A percentile compares a stretch with the other conserved stretches of the same genome.
phyloP scores from a whole-genome alignment of 2,329 filamentous ascomycete species.

The Polytolypa hystricis region DNA sequence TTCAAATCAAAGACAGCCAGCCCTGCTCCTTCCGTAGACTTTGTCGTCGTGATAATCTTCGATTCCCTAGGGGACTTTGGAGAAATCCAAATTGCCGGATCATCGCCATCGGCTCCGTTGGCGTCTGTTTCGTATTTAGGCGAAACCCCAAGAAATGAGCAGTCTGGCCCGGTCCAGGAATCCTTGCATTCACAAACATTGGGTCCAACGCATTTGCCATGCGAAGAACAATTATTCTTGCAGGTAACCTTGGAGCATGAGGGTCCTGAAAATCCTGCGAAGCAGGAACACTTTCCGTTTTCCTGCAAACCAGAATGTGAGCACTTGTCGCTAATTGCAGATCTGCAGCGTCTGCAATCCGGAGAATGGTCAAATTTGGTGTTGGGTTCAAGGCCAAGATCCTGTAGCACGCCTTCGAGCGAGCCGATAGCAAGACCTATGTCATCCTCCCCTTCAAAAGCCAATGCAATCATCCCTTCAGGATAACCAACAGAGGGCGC shows the following conservation, averaged over 20 bases:
- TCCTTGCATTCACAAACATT: conserved; percentile 33
- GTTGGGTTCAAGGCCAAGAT: conserved; percentile 26
- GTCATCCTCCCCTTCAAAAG: conserved; percentile 31
- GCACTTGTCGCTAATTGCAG: too few relatives aligned
- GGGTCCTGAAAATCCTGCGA: conserved; percentile 32
- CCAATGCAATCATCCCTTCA: conserved; percentile 31
- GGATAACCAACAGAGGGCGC: conserved; percentile 25
- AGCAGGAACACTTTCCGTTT: conserved; percentile 38
- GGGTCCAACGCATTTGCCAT: conserved; percentile 33
- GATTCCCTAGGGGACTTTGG: conserved; percentile 32
- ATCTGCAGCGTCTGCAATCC: too few relatives aligned
- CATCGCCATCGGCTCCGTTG: conserved; percentile 37
- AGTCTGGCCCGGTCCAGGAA: conserved; percentile 37
- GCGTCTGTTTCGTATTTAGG: conserved; percentile 35
- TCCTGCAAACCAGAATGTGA: too few relatives aligned
- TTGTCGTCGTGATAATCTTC: conserved; percentile 43
- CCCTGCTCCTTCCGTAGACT: conserved; percentile 39
- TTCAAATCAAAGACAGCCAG: conserved; percentile 40
- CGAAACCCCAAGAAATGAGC: conserved; percentile 35
- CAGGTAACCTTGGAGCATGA: conserved; percentile 30
- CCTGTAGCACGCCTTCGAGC: conserved; percentile 23
- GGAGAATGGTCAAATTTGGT: conserved; percentile 33
- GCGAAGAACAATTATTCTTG: conserved; percentile 31
- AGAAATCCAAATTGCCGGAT: conserved; percentile 41
- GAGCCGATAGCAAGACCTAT: conserved; percentile 30